Conservation (phyloP, 1,284 basidiomycete genomes). For the Leccinum huronense region DNA sequence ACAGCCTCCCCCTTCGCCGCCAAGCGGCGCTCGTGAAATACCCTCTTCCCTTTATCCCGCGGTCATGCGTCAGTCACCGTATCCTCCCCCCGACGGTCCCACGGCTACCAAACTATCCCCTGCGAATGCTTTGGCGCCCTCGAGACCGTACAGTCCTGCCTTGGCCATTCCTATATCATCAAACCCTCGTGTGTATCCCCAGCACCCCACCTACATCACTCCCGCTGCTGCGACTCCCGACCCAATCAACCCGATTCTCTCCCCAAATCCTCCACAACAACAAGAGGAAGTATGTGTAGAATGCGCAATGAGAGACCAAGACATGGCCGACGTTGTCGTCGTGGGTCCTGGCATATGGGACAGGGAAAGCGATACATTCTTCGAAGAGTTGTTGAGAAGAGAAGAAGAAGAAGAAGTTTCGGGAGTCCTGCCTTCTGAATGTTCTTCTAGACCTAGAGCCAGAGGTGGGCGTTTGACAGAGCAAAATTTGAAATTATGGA, state of each 20-base stretch:
- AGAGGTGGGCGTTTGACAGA: constrained; percentile 74
- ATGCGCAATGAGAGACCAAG: constrained; percentile 98
- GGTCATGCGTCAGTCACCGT: constrained; percentile 46
- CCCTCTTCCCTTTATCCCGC: constrained; percentile 37
- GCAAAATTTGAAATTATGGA: constrained; percentile 82
- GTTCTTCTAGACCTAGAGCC: constrained; percentile 56
- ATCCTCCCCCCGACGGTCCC: constrained; percentile 41
- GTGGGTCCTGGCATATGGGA: constrained; percentile 88
- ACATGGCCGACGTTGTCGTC: constrained; percentile 96
- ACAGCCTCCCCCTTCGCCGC: constrained; percentile 27
- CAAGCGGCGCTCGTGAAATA: constrained; percentile 30
- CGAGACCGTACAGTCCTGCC: constrained; percentile 51
- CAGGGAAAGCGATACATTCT: constrained; percentile 81
- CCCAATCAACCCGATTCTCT: constrained; percentile 58
- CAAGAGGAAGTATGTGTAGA: constrained; percentile 91
- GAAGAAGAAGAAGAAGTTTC: constrained; percentile 68
- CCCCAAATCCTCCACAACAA: constrained; percentile 45
- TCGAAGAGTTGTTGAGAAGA: constrained; percentile 72
- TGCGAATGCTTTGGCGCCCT: constrained; percentile 46
- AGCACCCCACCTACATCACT: constrained; percentile 74
- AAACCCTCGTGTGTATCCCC: constrained; percentile 63
- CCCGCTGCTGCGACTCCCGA: constrained; percentile 50
- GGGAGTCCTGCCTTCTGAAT: constrained; percentile 46
- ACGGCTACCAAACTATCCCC: constrained; percentile 35
- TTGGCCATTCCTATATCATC: constrained; percentile 55